phyloP scores from a whole-genome alignment of 1,284 basidiomycete genomes.

The Rhodotorula sp. region DNA sequence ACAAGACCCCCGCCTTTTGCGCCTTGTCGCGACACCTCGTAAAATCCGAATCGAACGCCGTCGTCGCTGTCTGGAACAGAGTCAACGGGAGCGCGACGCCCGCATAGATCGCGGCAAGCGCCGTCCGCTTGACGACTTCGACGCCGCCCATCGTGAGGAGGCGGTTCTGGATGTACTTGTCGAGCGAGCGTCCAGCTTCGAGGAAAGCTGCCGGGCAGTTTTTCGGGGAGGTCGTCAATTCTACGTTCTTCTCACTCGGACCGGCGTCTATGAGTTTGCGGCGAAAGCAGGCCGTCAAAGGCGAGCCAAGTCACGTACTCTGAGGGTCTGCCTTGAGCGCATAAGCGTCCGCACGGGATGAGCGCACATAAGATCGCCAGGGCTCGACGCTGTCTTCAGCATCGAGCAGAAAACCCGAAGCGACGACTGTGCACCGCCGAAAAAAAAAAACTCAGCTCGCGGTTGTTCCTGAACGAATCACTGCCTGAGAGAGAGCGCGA shows the following conservation, averaged over 20 bases:
- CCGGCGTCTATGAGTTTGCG: not conserved
- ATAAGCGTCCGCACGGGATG: conserved; percentile 51
- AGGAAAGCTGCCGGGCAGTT: conserved; percentile 42
- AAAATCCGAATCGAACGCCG: conserved; percentile 50
- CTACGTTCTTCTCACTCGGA: too few relatives aligned
- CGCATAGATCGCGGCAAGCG: conserved; percentile 55
- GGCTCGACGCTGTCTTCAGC: conserved; percentile 52
- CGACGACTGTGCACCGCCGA: conserved; percentile 48
- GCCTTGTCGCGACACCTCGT: conserved; percentile 54
- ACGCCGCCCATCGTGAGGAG: conserved; percentile 50
- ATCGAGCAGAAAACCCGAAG: conserved; percentile 54
- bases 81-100: conserved; percentile 56
- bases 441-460: conserved; percentile 9
- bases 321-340: conserved; percentile 51
- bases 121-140: conserved; percentile 58
- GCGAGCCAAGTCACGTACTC: conserved; percentile 43
- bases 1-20: conserved; percentile 55
- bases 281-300: not conserved
- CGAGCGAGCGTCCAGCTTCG: conserved; percentile 52
- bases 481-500: conserved; percentile 39
- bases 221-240: not conserved
- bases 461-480: not conserved
- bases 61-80: conserved; percentile 48
- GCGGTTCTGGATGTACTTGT: conserved; percentile 50
- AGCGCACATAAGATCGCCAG: conserved; percentile 46